These are phyloP conservation scores for Coemansia sp. DNA, from an alignment of 192 early-diverging fungal genomes.

Conservation along the genomic window DNA sequence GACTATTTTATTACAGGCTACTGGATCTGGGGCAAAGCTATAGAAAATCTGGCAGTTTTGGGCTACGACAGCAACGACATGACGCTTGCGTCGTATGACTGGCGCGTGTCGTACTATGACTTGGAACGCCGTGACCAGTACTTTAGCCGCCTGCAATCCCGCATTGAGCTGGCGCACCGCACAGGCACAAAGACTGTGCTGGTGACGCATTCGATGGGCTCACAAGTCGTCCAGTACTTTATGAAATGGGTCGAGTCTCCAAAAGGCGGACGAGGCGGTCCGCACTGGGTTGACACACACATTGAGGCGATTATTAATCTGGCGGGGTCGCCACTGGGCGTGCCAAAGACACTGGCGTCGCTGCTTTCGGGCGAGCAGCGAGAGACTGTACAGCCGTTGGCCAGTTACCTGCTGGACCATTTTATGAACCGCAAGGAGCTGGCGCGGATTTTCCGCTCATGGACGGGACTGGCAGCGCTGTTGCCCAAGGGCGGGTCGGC, in stretches of 20 bases:
- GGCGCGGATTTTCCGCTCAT: slow-evolving; percentile 74
- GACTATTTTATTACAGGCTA: slow-evolving; percentile 90
- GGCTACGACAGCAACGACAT: slow-evolving; percentile 89
- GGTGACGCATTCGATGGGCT: slow-evolving; percentile 60
- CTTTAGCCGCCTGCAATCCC: slow-evolving; percentile 73
- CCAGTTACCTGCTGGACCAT: slow-evolving; percentile 76
- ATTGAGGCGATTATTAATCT: slow-evolving; percentile 81
- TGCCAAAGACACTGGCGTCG: slow-evolving; percentile 77
- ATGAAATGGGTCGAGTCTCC: slow-evolving; percentile 80
- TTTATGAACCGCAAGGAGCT: slow-evolving; percentile 79
- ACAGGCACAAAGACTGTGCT: slow-evolving; percentile 59
- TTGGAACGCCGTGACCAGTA: slow-evolving; percentile 80
- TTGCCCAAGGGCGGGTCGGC: slow-evolving; percentile 80
- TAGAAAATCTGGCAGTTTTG: slow-evolving; percentile 77
- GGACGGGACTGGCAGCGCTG: slow-evolving; percentile 75
- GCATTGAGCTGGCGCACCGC: slow-evolving; percentile 62
- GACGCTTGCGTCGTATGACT: slow-evolving; percentile 86
- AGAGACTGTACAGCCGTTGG: slow-evolving; percentile 79
- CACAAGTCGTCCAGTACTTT: slow-evolving; percentile 75
- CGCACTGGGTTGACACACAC: slow-evolving; percentile 73
- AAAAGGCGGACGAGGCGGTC: slow-evolving; percentile 66
- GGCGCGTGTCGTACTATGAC: slow-evolving; percentile 77
- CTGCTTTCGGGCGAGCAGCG: slow-evolving; percentile 78
- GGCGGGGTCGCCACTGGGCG: slow-evolving; percentile 81
- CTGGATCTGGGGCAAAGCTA: slow-evolving; percentile 86